Evolutionary conservation across 176 grass and related monocot species (phyloP), one percentile per base, ranked within the genome.

Genomic region (Aegilops umbellulata): DNA sequence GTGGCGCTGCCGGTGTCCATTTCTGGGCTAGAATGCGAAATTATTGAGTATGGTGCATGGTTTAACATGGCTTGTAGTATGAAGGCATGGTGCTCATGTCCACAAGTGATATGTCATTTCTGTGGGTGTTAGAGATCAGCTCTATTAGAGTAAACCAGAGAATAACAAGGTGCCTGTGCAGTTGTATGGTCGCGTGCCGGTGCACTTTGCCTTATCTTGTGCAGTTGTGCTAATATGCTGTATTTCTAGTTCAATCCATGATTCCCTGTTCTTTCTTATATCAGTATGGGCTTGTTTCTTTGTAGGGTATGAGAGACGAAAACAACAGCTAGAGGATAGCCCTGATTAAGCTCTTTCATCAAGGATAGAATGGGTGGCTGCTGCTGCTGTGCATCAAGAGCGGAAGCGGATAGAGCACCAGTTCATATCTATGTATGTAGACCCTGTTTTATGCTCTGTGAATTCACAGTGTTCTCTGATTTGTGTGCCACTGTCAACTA

Each of bases 301-400:
- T 88, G 22, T 57, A 87, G 90, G 89, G 81, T 77, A 79, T 85
- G 80, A 77, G 85, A 85, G 68, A 87, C 68, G 34, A 44, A 64
- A 86, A 86, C 60, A 72, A 32, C 87, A 89, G 57, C 83, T 92
- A 80, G 85, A 81, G 49, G 81, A 74, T 61, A 66, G 5, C 70
- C 9, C 87, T 34, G 78, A 86, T 53, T 41, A 86, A 86, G 65
- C 25, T 76, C 84, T 31, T 70, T 36, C 63, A 74, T 83, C 90
- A 57, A 32, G 36, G 77, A 84, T 63, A 92, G 57, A 76, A 98
- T 98, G 96, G 96, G 93, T 89, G 90, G 93, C 42, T 98, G 93
- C 86, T 98, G 91, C 82, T 98, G 91, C 83, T 86, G 78, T 87
- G 90, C 88, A 20, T 89, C 93, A 39, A 69, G 88, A 76, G 74